Conservation (phyloP, 2,329 filamentous ascomycete species). For the Coccinonectria pachysandricola region DNA sequence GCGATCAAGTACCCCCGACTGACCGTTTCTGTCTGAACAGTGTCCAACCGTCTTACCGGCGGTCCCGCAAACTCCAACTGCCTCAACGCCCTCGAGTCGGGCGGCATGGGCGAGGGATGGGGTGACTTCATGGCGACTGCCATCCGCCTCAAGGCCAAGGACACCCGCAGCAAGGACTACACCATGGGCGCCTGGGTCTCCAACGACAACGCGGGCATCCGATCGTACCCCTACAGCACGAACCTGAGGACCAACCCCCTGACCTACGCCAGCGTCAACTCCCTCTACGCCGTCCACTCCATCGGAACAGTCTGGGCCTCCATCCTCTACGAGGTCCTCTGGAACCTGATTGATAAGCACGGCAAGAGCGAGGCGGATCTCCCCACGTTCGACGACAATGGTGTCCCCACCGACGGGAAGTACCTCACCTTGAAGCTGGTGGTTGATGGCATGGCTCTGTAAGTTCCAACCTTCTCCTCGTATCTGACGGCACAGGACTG, state of each 20-base stretch:
- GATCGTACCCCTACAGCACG: conserved; percentile 41
- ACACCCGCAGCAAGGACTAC: conserved; percentile 37
- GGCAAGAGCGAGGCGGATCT: conserved; percentile 35
- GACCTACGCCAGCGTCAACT: conserved; percentile 35
- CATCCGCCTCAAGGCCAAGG: conserved; percentile 33
- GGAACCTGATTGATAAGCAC: conserved; percentile 47
- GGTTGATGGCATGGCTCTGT: conserved; percentile 38
- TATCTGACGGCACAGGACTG: neutral
- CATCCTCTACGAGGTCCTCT: conserved; percentile 45
- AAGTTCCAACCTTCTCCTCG: conserved; percentile 1
- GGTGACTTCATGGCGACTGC: conserved; percentile 45
- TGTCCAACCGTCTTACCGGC: conserved; percentile 49
- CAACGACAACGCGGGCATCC: conserved; percentile 34
- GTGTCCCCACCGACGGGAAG: conserved; percentile 41
- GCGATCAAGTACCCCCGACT: too few relatives aligned
- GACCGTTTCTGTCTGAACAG: too few relatives aligned
- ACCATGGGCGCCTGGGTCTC: conserved; percentile 40
- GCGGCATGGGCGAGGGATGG: conserved; percentile 51
- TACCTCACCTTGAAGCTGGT: conserved; percentile 43
- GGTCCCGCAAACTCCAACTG: conserved; percentile 44
- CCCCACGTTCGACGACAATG: conserved; percentile 31
- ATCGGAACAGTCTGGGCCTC: conserved; percentile 32
- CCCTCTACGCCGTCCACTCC: conserved; percentile 29
- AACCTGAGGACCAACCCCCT: conserved; percentile 37
- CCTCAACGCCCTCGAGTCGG: conserved; percentile 34